Evolutionary conservation across 2,329 filamentous ascomycete species (phyloP).

Genomic region (Colletotrichum tropicale): DNA sequence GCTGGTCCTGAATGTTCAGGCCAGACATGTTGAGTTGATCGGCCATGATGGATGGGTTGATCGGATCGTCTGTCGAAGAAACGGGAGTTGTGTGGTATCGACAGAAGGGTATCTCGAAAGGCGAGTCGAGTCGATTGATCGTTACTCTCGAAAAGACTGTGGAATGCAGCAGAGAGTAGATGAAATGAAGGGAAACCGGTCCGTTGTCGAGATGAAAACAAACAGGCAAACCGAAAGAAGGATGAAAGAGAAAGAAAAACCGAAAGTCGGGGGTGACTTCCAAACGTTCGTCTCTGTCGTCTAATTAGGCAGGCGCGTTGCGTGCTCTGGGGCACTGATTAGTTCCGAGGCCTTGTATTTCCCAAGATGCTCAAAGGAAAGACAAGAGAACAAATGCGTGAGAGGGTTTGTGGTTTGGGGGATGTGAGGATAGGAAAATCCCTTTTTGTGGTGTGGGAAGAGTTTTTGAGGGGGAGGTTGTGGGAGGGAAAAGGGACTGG

Average conservation of each 20-base stretch:
- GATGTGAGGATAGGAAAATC: slow-evolving; percentile 25
- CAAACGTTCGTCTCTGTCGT: slow-evolving; percentile 31
- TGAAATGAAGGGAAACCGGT: slow-evolving; percentile 24
- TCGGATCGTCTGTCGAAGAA: slow-evolving; percentile 15
- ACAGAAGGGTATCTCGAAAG: slow-evolving; percentile 12
- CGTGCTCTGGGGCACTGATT: slow-evolving; percentile 22
- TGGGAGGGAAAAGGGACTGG: slow-evolving; percentile 29
- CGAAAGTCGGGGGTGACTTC: slow-evolving; percentile 30
- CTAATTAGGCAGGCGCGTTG: slow-evolving; percentile 27
- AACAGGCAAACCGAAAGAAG: slow-evolving; percentile 20
- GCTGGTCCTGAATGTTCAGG: slow-evolving; percentile 63
- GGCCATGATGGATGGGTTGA: slow-evolving; percentile 65
- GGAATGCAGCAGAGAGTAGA: slow-evolving; percentile 14
- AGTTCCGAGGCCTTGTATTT: slow-evolving; percentile 26
- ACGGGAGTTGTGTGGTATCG: not conserved
- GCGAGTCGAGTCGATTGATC: not conserved
- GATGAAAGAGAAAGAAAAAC: slow-evolving; percentile 22
- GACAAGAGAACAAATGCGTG: slow-evolving; percentile 41
- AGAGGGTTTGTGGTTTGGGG: slow-evolving; percentile 24
- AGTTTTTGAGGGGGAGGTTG: slow-evolving; percentile 23
- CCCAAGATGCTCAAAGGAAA: slow-evolving; percentile 52
- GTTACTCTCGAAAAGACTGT: slow-evolving; percentile 33
- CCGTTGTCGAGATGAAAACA: slow-evolving; percentile 19
- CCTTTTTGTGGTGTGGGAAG: slow-evolving; percentile 31
- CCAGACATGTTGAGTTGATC: slow-evolving; percentile 84